These are phyloP conservation scores for Hemisphaericaspora lyxosophila DNA, from an alignment of 1,139 yeast species.

Conservation along the genomic window DNA sequence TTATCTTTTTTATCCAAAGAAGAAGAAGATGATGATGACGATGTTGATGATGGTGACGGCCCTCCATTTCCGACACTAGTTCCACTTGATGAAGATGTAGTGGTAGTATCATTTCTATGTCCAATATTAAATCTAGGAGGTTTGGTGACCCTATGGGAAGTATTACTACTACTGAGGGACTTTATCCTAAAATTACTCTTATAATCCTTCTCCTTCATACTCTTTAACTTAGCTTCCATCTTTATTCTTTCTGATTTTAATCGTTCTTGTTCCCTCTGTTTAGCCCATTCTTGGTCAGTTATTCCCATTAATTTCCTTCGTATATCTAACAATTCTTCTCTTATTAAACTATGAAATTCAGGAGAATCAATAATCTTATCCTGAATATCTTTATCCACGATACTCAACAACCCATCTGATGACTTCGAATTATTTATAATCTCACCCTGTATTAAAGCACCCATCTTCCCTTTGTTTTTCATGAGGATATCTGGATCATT, in stretches of 20 bases:
- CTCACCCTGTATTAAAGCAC: slow-evolving; percentile 54
- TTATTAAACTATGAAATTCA: slow-evolving; percentile 36
- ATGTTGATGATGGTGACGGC: neutral
- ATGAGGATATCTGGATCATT: slow-evolving; percentile 49
- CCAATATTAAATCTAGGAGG: slow-evolving; percentile 33
- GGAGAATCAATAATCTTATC: slow-evolving; percentile 47
- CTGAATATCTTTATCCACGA: slow-evolving; percentile 48
- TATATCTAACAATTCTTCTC: slow-evolving; percentile 36
- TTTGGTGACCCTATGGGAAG: slow-evolving; percentile 25
- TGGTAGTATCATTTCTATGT: neutral
- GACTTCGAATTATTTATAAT: slow-evolving; percentile 28
- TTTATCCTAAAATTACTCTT: slow-evolving; percentile 32
- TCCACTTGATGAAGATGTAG: neutral
- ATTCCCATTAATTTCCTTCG: slow-evolving; percentile 35
- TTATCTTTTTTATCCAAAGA: slow-evolving; percentile 6
- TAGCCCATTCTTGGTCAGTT: slow-evolving; percentile 41
- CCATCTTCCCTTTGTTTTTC: slow-evolving; percentile 53
- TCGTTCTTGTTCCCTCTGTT: slow-evolving; percentile 13
- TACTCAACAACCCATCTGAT: slow-evolving; percentile 24
- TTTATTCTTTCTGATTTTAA: slow-evolving; percentile 10
- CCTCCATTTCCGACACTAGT: neutral
- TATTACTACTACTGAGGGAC: slow-evolving; percentile 13
- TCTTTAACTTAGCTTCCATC: slow-evolving; percentile 12
- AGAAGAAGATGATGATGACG: neutral
- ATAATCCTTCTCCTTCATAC: slow-evolving; percentile 17